Conservation (phyloP, 2,329 filamentous ascomycete genomes). For the Diplodia mutila region DNA sequence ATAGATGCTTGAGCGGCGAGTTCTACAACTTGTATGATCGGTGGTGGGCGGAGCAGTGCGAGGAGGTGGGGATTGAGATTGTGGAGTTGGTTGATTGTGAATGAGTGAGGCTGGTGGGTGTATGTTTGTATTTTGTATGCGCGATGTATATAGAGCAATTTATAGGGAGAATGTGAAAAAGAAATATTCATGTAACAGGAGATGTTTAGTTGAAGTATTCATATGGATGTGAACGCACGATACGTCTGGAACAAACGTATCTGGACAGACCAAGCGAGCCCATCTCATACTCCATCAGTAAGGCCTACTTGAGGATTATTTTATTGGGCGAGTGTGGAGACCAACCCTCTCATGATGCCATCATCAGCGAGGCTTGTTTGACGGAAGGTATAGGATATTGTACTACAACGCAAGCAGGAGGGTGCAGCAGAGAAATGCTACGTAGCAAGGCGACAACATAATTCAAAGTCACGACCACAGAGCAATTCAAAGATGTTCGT, state of each 20-base stretch:
- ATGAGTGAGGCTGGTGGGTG: neutral
- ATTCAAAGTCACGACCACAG: neutral
- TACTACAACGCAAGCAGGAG: neutral
- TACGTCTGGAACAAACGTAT: neutral
- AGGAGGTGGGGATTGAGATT: neutral
- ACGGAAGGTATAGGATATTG: too few relatives aligned
- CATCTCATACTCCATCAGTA: too few relatives aligned
- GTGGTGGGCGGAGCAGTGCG: slow-evolving; percentile 56
- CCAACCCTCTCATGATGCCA: too few relatives aligned
- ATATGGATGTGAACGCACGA: neutral
- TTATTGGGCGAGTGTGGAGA: too few relatives aligned
- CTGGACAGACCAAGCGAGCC: too few relatives aligned
- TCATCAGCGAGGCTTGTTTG: too few relatives aligned
- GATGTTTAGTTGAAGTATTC: too few relatives aligned
- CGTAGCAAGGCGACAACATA: neutral
- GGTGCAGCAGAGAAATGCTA: neutral
- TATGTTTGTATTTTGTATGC: too few relatives aligned
- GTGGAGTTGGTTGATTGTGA: neutral
- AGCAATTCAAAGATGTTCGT: neutral
- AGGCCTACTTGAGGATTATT: too few relatives aligned
- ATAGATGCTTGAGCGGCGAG: slow-evolving; percentile 70
- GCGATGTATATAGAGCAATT: too few relatives aligned
- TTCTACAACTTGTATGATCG: slow-evolving; percentile 85
- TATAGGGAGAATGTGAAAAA: too few relatives aligned
- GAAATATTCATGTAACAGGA: too few relatives aligned